phyloP scores from a whole-genome alignment of 371 early-diverging fungal genomes.

The Circinella minor region DNA sequence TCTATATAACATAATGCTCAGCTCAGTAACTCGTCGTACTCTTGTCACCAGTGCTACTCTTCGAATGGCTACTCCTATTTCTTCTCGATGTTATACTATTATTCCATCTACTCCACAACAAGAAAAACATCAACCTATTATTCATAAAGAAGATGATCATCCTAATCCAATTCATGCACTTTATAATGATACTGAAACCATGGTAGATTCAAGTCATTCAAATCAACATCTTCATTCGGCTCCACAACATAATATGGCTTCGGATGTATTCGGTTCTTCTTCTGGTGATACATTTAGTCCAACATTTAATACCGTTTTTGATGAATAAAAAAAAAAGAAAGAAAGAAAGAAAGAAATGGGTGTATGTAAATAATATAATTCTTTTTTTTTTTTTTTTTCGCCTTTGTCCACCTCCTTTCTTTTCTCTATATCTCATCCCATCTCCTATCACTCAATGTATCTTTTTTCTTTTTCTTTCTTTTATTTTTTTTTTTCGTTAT shows the following conservation, averaged over 20 bases:
- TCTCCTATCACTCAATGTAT: no score
- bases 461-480: no score
- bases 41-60: not conserved
- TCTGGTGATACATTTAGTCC: conserved; percentile 27
- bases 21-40: not conserved
- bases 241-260: conserved; percentile 6
- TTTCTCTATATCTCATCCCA: no score
- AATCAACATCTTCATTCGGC: not conserved
- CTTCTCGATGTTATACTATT: conserved; percentile 14
- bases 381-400: not conserved
- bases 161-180: conserved; percentile 36
- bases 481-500: no score
- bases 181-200: conserved; percentile 28
- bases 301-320: conserved; percentile 34
- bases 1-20: not conserved
- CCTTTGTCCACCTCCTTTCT: no score
- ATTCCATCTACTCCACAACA: conserved; percentile 19
- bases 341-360: not conserved
- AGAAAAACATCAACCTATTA: not conserved
- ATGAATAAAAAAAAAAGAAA: conserved; percentile 32
- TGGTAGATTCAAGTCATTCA: conserved; percentile 25
- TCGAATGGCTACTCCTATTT: not conserved
- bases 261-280: conserved; percentile 4
- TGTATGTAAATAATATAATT: not conserved
- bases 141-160: conserved; percentile 27